These are phyloP conservation scores for Thelephora aurantiotincta DNA, from an alignment of 768 basidiomycete species.

Conservation along the genomic window DNA sequence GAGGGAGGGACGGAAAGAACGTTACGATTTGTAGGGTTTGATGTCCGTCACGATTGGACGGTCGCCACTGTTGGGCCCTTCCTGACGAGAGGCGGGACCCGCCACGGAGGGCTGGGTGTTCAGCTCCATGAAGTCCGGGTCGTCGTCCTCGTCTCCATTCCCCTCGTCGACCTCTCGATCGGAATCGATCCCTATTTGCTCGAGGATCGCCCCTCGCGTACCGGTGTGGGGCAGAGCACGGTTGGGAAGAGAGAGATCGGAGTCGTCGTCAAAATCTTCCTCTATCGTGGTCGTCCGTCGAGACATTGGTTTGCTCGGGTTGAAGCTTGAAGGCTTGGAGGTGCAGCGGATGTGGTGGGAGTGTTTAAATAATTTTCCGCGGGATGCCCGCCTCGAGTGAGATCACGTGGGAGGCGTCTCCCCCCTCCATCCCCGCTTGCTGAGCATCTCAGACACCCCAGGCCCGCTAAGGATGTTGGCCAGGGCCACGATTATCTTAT, in stretches of 20 bases:
- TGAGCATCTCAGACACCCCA: neutral
- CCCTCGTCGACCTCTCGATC: conserved; percentile 26
- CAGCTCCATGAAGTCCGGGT: conserved; percentile 12
- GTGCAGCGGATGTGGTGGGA: neutral
- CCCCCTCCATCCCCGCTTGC: no score
- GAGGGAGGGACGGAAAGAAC: conserved; percentile 8
- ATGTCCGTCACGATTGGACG: conserved; percentile 42
- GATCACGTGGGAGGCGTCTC: neutral
- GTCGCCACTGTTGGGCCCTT: conserved; percentile 15
- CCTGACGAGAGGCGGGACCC: conserved; percentile 25
- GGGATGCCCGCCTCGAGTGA: neutral
- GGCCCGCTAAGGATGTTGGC: neutral
- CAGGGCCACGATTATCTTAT: neutral
- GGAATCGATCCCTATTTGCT: conserved; percentile 49
- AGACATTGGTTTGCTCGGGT: conserved; percentile 32
- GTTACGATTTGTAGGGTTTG: conserved; percentile 74
- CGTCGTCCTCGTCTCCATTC: conserved; percentile 12
- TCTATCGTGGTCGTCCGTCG: conserved; percentile 47
- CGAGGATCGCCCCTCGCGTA: conserved; percentile 58
- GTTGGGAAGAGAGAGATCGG: conserved; percentile 72
- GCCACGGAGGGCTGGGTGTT: conserved; percentile 9
- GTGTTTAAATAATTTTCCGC: neutral
- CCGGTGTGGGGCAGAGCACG: conserved; percentile 53
- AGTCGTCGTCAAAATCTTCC: conserved; percentile 89
- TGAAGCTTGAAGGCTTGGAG: conserved; percentile 1